A percentile compares a stretch with the other conserved stretches of the same genome.
phyloP scores from a whole-genome alignment of 2,329 filamentous ascomycete species.

The Colletotrichum sansevieriae region DNA sequence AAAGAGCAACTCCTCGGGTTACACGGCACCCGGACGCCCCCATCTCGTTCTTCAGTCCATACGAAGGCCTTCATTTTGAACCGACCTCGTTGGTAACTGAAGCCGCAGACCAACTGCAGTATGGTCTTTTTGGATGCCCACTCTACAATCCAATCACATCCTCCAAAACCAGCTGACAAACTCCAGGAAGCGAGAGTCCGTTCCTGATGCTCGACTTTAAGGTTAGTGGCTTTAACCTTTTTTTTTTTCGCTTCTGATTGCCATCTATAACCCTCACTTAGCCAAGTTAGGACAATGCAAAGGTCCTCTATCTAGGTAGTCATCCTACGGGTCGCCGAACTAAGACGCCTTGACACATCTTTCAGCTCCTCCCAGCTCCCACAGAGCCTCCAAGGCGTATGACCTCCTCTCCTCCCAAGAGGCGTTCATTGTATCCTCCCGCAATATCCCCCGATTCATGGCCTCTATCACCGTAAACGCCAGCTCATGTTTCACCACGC shows the following conservation, averaged over 20 bases:
- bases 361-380: background rate
- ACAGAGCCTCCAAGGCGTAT: background rate
- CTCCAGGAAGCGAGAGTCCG: background rate
- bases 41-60: constrained; percentile 18
- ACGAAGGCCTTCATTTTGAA: background rate
- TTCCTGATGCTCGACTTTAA: constrained; percentile 11
- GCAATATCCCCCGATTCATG: constrained; percentile 1
- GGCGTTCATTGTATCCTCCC: background rate
- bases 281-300: constrained; percentile 19
- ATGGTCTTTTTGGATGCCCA: background rate
- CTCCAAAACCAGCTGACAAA: background rate
- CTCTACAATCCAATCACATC: background rate
- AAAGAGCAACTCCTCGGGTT: constrained; percentile 8
- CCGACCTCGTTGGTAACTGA: background rate
- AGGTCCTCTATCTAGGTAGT: background rate
- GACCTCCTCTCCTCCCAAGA: background rate
- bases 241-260: background rate
- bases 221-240: constrained; percentile 13
- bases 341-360: background rate
- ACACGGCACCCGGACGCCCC: constrained; percentile 9
- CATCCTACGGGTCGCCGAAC: too few species aligned
- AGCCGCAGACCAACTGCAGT: background rate
- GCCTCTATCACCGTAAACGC: too few species aligned
- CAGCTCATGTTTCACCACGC: background rate
- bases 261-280: constrained; percentile 2